phyloP scores from a whole-genome alignment of 306 rosid species.

The Casuarina cunninghamiana region DNA sequence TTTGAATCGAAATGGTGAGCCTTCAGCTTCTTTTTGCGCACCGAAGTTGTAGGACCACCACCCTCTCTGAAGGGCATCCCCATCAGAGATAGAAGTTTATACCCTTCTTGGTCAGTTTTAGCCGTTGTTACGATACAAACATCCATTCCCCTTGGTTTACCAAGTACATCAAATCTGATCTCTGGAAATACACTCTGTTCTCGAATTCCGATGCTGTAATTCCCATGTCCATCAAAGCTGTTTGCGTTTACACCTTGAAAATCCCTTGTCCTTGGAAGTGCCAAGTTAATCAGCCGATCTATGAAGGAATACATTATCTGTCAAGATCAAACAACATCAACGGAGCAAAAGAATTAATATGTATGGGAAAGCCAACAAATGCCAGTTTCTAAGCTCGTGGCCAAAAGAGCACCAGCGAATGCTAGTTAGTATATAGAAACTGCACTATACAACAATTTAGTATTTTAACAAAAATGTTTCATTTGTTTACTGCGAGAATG shows the following conservation, averaged over 20 bases:
- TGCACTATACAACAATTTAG: background rate
- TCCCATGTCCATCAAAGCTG: slow-evolving; percentile 92
- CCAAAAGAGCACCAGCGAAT: background rate
- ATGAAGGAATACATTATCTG: slow-evolving; percentile 85
- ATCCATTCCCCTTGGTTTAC: slow-evolving; percentile 97
- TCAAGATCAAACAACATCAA: slow-evolving; percentile 23
- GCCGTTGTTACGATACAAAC: slow-evolving; percentile 81
- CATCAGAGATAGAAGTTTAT: slow-evolving; percentile 70
- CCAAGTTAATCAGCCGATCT: slow-evolving; percentile 84
- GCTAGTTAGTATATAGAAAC: background rate
- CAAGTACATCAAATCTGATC: slow-evolving; percentile 56
- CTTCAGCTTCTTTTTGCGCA: slow-evolving; percentile 81
- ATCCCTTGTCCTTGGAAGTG: slow-evolving; percentile 93
- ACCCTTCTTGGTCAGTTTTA: slow-evolving; percentile 78
- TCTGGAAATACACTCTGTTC: slow-evolving; percentile 94
- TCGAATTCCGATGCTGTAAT: slow-evolving; percentile 58
- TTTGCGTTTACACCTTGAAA: slow-evolving; percentile 81
- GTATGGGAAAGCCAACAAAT: background rate
- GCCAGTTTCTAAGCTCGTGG: background rate
- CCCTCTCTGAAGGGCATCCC: slow-evolving; percentile 96
- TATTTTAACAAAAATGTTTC: background rate
- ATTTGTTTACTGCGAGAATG: background rate
- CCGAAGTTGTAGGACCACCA: slow-evolving; percentile 32
- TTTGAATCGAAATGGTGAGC: slow-evolving; percentile 88
- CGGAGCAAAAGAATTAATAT: slow-evolving; percentile 3